Conservation (phyloP, 2,329 filamentous ascomycete species). For the Aspergillus unguis region DNA sequence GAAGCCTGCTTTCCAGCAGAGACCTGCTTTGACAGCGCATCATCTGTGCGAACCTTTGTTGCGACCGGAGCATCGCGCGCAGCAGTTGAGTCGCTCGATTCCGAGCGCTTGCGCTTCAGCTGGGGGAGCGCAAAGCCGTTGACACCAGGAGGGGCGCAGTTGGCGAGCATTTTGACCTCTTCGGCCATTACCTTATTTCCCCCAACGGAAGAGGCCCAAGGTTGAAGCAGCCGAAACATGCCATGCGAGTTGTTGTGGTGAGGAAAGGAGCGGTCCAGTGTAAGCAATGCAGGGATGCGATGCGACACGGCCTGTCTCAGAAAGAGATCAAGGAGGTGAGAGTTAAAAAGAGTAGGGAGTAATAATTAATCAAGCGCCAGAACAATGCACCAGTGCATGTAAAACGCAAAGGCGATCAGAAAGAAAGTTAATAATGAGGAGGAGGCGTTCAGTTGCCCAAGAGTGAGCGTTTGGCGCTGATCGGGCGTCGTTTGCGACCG, state of each 20-base stretch:
- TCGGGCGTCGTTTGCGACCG: slow-evolving; percentile 21
- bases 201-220: slow-evolving; percentile 46
- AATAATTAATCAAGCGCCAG: slow-evolving; percentile 10
- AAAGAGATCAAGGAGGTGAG: not conserved
- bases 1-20: slow-evolving; percentile 8
- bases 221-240: slow-evolving; percentile 48
- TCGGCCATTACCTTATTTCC: slow-evolving; percentile 45
- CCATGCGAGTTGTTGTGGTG: slow-evolving; percentile 39
- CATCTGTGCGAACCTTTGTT: slow-evolving; percentile 33
- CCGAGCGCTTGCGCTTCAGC: slow-evolving; percentile 58
- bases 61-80: slow-evolving; percentile 27
- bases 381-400: slow-evolving; percentile 22
- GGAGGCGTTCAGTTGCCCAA: slow-evolving; percentile 12
- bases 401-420: slow-evolving; percentile 19
- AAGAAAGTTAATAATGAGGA: slow-evolving; percentile 12
- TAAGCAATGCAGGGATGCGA: slow-evolving; percentile 13
- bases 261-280: slow-evolving; percentile 8
- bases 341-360: slow-evolving; percentile 5
- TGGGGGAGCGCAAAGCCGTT: slow-evolving; percentile 39
- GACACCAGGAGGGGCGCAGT: slow-evolving; percentile 30
- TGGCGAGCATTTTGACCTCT: slow-evolving; percentile 44
- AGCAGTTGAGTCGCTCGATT: slow-evolving; percentile 43
- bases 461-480: slow-evolving; percentile 18
- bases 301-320: slow-evolving; percentile 15
- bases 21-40: slow-evolving; percentile 15